These are phyloP conservation scores for Capronia coronata DNA, from an alignment of 2,329 filamentous ascomycete genomes.

Conservation along the genomic window DNA sequence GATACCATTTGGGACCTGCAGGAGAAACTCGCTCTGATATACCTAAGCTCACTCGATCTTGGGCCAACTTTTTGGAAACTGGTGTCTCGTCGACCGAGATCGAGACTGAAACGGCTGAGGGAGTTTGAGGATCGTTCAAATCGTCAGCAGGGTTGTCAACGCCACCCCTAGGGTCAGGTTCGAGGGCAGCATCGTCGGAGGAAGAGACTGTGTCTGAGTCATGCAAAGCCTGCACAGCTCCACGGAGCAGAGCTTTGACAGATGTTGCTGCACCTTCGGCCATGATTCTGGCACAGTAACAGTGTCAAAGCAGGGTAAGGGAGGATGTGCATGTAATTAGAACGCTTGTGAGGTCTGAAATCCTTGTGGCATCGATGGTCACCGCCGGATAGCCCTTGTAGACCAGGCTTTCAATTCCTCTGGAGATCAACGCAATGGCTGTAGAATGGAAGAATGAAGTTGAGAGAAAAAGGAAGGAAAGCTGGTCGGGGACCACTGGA, in stretches of 20 bases:
- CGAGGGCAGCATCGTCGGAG: background rate
- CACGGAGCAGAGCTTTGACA: background rate
- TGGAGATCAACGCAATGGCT: too few species aligned
- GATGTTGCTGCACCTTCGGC: background rate
- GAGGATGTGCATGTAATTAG: background rate
- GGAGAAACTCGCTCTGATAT: background rate
- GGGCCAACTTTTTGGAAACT: background rate
- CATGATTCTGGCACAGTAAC: background rate
- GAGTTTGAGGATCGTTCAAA: background rate
- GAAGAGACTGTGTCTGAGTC: background rate
- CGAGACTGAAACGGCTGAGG: background rate
- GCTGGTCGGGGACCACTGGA: too few species aligned
- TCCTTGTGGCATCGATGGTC: too few species aligned
- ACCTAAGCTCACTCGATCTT: background rate
- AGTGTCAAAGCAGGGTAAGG: background rate
- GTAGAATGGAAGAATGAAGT: too few species aligned
- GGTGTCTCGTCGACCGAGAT: slow-evolving; percentile 3
- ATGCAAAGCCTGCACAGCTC: background rate
- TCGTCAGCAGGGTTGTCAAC: background rate
- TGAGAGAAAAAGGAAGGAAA: too few species aligned
- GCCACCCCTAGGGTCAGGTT: background rate
- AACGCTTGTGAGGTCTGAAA: too few species aligned
- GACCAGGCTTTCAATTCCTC: too few species aligned
- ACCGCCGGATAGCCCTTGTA: too few species aligned
- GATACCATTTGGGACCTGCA: background rate